phyloP scores from a whole-genome alignment of 2,329 filamentous ascomycete species.

The Cladorrhinum sp. region DNA sequence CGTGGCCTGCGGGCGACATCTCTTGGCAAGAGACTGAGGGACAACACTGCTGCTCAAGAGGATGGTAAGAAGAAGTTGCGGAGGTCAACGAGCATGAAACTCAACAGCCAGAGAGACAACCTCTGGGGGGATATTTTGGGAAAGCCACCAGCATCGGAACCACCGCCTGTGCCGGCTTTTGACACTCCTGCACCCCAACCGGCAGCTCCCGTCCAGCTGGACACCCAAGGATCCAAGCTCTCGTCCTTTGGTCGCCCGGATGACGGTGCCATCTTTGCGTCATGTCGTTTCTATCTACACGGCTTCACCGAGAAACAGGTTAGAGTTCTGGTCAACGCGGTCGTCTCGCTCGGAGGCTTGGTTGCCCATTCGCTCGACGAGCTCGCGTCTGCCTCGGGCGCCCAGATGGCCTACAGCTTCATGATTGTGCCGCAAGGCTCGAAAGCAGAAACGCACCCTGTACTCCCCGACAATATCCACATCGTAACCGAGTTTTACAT shows the following conservation, averaged over 20 bases:
- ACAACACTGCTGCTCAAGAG: constrained; percentile 45
- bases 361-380: constrained; percentile 44
- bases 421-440: constrained; percentile 55
- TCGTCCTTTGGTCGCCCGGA: constrained; percentile 28
- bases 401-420: constrained; percentile 41
- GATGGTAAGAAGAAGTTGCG: constrained; percentile 76
- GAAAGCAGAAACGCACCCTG: constrained; percentile 44
- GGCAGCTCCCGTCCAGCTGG: constrained; percentile 7
- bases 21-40: constrained; percentile 59
- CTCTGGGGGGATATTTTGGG: constrained; percentile 91
- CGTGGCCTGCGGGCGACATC: constrained; percentile 44
- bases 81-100: constrained; percentile 79
- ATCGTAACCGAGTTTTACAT: constrained; percentile 89
- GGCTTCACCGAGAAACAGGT: constrained; percentile 56
- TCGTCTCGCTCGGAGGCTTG: constrained; percentile 47
- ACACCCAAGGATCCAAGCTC: constrained; percentile 26
- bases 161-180: constrained; percentile 10
- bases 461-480: constrained; percentile 39
- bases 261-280: constrained; percentile 48
- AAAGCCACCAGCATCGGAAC: constrained; percentile 34
- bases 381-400: constrained; percentile 32
- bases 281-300: constrained; percentile 57
- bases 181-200: constrained; percentile 1
- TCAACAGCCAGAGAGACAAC: constrained; percentile 73
- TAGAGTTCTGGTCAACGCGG: constrained; percentile 45